Base-by-base conservation (phyloP, 2,329 filamentous ascomycete species). In the Ramularia endophylla region DNA sequence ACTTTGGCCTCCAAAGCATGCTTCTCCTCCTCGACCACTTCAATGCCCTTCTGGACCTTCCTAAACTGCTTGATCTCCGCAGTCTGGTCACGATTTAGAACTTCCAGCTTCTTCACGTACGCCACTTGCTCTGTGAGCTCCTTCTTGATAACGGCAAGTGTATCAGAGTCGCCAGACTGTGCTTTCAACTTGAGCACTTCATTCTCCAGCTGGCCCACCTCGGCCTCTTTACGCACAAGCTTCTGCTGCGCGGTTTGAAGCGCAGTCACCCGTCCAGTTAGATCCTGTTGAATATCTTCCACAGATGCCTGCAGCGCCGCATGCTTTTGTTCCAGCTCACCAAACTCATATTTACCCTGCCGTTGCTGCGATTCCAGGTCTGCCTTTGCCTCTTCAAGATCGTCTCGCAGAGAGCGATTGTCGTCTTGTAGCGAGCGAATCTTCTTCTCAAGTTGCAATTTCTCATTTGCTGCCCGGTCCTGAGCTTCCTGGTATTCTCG, bases 1-100 rank as follows among this genome's bases (percentile, higher is more conserved):
- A 98, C 63, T 57, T 81, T 87, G 22, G 81, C 80, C 62, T 92
- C 83, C 16, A 98, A 68, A 0, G 80, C 78, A 47, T 86, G 75
- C 70, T 97, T 97, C 68, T 98, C 88, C 62, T 98, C 92, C 60
- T 98, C 88, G 0, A 97, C 85, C 2, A 98, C 78, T 58, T 95
- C 87, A 1, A 95, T 82, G n/a, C 85, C 87, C 65, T 86, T 90
- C 61, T 88, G 82, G 3, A 83, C 68, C 52, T 88, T 85, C 11
- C 88, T 82, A 27, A 94, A 74, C 52, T 88, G 83, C 54, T 85
- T 87, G 27, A 98, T 68, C 60, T 98, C 90, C 0, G 74, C 65
- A 11, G 79, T 71, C 58, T 95, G 86, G 36, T 94, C 87, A 17
- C 86, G 75, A 48, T 87, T 95, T 27, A 79, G 78, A 1, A 78